These are phyloP conservation scores for Paracoccidioides brasiliensis DNA, from an alignment of 2,329 filamentous ascomycete genomes.

Conservation along the genomic window DNA sequence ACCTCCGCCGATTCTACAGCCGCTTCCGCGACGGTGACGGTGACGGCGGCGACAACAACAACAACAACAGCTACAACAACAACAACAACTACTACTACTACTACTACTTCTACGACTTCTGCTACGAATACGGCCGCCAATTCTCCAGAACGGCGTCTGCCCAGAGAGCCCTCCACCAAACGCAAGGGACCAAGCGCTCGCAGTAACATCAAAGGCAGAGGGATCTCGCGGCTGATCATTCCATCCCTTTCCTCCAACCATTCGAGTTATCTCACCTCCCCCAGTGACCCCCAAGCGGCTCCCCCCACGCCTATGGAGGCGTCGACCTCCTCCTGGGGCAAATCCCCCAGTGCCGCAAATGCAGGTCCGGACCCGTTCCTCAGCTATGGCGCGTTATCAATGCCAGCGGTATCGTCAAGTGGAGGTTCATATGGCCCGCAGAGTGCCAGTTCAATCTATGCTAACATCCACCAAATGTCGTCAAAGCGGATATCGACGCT, in stretches of 20 bases:
- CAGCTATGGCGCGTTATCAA: conserved; percentile 9
- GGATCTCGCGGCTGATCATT: background rate
- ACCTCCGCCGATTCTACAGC: background rate
- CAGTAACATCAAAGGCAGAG: background rate
- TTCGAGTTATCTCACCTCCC: background rate
- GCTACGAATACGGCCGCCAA: background rate
- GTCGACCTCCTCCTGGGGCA: background rate
- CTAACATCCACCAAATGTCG: conserved; percentile 68
- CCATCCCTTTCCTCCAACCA: background rate
- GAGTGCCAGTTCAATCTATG: conserved; percentile 45
- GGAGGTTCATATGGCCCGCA: conserved; percentile 28
- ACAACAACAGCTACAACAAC: background rate
- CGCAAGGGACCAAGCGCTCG: background rate
- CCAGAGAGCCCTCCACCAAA: background rate
- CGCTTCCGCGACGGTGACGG: background rate
- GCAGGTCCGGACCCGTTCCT: conserved; percentile 3
- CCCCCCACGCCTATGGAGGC: background rate
- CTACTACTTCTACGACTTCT: background rate
- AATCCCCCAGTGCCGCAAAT: background rate
- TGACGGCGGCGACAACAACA: background rate
- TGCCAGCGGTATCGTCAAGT: conserved; percentile 22
- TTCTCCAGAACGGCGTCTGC: background rate
- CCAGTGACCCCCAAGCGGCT: background rate
- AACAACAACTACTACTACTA: background rate
- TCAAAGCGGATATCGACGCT: conserved; percentile 89